Evolutionary conservation across 768 basidiomycete genomes (phyloP), one percentile per base, ranked within the genome.

Genomic region (Naganishia vaughanmartiniae): DNA sequence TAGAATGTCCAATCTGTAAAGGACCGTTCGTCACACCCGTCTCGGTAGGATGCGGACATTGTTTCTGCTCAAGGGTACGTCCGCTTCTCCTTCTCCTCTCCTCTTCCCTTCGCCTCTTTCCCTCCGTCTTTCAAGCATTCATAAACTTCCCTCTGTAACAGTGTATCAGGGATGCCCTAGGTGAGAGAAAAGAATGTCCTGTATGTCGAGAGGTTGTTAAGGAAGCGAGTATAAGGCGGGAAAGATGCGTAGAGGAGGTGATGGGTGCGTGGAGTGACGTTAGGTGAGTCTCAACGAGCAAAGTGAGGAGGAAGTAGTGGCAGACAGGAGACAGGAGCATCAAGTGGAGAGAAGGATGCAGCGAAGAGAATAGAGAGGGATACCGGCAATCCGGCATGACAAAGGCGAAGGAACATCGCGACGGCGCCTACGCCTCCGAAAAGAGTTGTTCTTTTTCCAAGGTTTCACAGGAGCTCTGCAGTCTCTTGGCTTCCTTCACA

Each of bases 21-120:
- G 89, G 91, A 70, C 83, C 88, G 39, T 90, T 87, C 75, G 85
- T 86, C 65, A 90, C 85, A 0, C 91, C 91, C 5, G 88, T 92
- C 31, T 87, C 86, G 2, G 84, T 92, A 4, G 79, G 79, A 6
- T 92, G 91, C 76, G 91, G 90, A 0, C 91, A 93, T 75, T 88
- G 87, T 57, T 93, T 92, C 77, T 92, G 91, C 81, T 80, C 79
- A 9, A 65, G 75, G 45, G 79, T 78, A 54, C 34, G 57, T 26
- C 19, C 54, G 55, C 33, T n/a, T 45, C 12, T 46, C 30, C 46
- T 33, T 45, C 19, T 39, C 11, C n/a, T 17, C 28, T 57, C 14
- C 67, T 46, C 15, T 11, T 11, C 24, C 7, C 26, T 15, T 15
- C 2, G 28, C 11, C 4, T 31, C 45, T 28, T 30, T 21, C 17